Percentiles rank a stretch among this genome's conserved stretches.
Evolutionary conservation across 306 rosid species (phyloP).

Genomic region (Vigna nakashimae): DNA sequence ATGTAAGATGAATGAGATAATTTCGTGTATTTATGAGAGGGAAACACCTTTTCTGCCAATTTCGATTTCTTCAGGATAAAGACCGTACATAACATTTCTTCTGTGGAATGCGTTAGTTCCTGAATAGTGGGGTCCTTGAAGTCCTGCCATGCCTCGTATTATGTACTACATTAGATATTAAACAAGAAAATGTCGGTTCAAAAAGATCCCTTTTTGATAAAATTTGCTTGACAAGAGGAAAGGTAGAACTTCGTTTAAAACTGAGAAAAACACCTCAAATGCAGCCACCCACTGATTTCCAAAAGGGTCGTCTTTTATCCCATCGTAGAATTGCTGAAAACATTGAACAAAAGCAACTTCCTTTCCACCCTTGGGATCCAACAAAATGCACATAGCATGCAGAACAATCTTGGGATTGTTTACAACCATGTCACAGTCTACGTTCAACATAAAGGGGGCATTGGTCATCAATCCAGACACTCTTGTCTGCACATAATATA

Average conservation of each 20-base stretch:
- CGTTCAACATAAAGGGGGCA: conserved; percentile 71
- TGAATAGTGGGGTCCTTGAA: conserved; percentile 61
- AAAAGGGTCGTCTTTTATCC: conserved; percentile 72
- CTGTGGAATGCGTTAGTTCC: conserved; percentile 75
- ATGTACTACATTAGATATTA: conserved; percentile 37
- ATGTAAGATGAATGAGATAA: background rate
- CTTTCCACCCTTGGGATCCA: conserved; percentile 49
- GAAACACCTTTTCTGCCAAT: conserved; percentile 38
- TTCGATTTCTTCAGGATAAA: conserved; percentile 43
- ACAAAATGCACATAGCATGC: conserved; percentile 64
- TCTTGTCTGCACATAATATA: conserved; percentile 52
- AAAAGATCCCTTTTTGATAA: background rate
- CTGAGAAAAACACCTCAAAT: conserved; percentile 46
- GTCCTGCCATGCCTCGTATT: conserved; percentile 55
- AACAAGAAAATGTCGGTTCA: conserved; percentile 14
- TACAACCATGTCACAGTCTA: conserved; percentile 76
- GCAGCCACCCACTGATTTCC: conserved; percentile 54
- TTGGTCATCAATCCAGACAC: conserved; percentile 77
- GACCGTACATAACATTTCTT: conserved; percentile 71
- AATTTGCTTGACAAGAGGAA: background rate
- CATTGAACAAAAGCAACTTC: conserved; percentile 68
- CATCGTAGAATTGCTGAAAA: conserved; percentile 63
- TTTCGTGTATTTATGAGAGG: background rate
- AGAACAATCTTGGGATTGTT: conserved; percentile 58
- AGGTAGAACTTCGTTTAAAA: background rate